Conservation (phyloP, 257 asterid genomes). For the Coffea canephora region DNA sequence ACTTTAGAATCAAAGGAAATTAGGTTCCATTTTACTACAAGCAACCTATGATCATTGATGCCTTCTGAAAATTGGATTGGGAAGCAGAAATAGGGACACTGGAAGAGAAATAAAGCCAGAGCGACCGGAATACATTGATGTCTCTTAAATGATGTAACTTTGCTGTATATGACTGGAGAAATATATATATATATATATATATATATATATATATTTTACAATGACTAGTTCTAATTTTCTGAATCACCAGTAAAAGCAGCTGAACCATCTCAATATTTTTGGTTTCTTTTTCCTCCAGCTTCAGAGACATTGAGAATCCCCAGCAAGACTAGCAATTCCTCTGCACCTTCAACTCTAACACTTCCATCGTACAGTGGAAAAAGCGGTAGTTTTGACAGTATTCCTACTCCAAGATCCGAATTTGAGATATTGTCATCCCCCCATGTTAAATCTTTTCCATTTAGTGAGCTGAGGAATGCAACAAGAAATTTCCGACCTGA, state of each 20-base stretch:
- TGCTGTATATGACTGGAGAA: not conserved
- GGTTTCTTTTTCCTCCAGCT: constrained; percentile 4
- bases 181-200: not conserved
- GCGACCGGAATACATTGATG: not conserved
- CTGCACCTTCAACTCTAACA: constrained; percentile 51
- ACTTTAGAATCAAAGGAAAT: not conserved
- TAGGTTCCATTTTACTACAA: not conserved
- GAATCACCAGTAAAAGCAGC: not conserved
- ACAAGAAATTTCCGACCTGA: constrained; percentile 88
- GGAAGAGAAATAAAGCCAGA: not conserved
- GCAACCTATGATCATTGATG: not conserved
- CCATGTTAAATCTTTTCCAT: constrained; percentile 69
- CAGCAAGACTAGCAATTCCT: constrained; percentile 45
- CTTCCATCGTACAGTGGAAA: constrained; percentile 56
- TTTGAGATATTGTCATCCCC: constrained; percentile 75
- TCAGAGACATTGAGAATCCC: constrained; percentile 50
- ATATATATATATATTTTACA: not conserved
- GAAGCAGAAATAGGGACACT: not conserved
- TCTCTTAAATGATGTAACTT: too few species aligned
- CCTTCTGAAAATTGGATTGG: not conserved
- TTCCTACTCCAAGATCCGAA: constrained; percentile 89
- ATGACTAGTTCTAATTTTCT: not conserved
- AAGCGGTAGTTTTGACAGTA: constrained; percentile 56
- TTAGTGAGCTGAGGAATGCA: constrained; percentile 76
- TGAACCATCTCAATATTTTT: not conserved